Conservation (phyloP, 2,329 filamentous ascomycete species). For the Pyrenophora teres region DNA sequence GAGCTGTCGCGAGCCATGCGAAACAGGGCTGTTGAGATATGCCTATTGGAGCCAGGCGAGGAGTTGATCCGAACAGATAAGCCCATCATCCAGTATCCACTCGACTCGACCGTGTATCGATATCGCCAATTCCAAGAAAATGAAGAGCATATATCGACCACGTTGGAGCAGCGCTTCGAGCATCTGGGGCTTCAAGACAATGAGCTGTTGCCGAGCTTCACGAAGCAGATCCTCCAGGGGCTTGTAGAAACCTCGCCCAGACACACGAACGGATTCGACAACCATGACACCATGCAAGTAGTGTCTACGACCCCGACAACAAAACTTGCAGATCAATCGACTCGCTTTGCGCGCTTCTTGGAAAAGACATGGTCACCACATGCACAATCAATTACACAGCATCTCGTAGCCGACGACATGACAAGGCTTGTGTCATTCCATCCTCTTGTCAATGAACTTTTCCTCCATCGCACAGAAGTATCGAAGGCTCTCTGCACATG, state of each 20-base stretch:
- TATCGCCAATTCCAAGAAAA: conserved; percentile 39
- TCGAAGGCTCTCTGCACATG: conserved; percentile 13
- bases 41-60: conserved; percentile 55
- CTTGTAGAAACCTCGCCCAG: neutral
- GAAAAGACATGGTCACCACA: conserved; percentile 25
- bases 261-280: conserved; percentile 5
- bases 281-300: neutral
- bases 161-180: conserved; percentile 36
- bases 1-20: conserved; percentile 96
- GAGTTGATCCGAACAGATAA: neutral
- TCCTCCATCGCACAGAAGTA: conserved; percentile 34
- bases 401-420: conserved; percentile 21
- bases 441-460: conserved; percentile 53
- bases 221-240: conserved; percentile 29
- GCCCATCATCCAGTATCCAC: conserved; percentile 31
- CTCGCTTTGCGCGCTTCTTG: conserved; percentile 42
- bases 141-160: conserved; percentile 10
- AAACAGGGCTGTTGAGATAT: conserved; percentile 91
- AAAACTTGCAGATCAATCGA: conserved; percentile 6
- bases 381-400: conserved; percentile 7
- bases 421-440: conserved; percentile 44
- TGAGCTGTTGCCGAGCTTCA: conserved; percentile 36
- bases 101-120: conserved; percentile 48
- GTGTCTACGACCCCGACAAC: neutral
- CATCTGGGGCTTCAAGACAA: conserved; percentile 45